Percentiles rank a stretch among this genome's conserved stretches.
Evolutionary conservation across 169 alveolate species (phyloP).

Genomic region (Eimeria acervulina): DNA sequence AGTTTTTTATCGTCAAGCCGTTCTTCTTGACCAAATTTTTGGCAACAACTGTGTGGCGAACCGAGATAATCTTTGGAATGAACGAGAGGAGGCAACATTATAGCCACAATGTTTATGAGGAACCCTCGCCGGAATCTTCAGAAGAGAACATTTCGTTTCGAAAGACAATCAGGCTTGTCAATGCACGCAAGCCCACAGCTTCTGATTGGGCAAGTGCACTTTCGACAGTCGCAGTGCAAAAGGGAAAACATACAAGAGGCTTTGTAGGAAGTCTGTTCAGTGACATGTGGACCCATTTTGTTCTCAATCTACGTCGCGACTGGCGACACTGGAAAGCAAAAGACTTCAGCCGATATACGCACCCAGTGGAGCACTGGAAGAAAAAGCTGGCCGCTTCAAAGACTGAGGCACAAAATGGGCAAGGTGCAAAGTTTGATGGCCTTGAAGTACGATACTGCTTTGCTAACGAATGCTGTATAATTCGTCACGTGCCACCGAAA

Average conservation of each 20-base stretch:
- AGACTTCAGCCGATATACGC: constrained; percentile 19
- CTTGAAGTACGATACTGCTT: constrained; percentile 67
- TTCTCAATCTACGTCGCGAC: constrained; percentile 60
- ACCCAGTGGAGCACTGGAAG: constrained; percentile 74
- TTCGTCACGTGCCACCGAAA: constrained; percentile 75
- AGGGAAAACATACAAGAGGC: constrained; percentile 21
- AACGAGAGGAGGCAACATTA: constrained; percentile 63
- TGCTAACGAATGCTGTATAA: constrained; percentile 68
- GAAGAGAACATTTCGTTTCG: constrained; percentile 17
- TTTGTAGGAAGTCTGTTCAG: constrained; percentile 52
- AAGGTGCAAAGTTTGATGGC: constrained; percentile 1
- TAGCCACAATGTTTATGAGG: constrained; percentile 44
- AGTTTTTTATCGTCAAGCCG: constrained; percentile 60
- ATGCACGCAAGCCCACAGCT: constrained; percentile 60
- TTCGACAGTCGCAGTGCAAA: constrained; percentile 62
- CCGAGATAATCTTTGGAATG: constrained; percentile 79
- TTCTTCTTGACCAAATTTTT: constrained; percentile 63
- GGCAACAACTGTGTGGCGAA: constrained; percentile 68
- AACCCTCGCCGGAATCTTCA: not conserved
- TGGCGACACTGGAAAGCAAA: constrained; percentile 67
- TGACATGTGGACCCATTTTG: constrained; percentile 43
- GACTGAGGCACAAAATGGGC: not conserved
- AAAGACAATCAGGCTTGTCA: constrained; percentile 20
- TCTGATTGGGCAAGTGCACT: constrained; percentile 60
- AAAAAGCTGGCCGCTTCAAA: not conserved